Evolutionary conservation across 192 early-diverging fungal species (phyloP), one percentile per base, ranked within the genome.

Genomic region (Entomortierella lignicola): DNA sequence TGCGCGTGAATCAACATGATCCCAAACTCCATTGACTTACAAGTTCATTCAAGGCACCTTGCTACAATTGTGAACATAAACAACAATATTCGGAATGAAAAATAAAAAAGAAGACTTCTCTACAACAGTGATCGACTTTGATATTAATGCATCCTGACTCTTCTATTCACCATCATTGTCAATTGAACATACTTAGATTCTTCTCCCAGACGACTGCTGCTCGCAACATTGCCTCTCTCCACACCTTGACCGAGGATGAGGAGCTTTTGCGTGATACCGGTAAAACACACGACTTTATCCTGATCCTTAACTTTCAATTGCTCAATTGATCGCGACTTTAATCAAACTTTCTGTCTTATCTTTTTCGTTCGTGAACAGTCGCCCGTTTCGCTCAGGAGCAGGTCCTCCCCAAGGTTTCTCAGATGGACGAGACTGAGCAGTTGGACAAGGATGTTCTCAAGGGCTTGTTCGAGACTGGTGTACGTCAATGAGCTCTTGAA

Each of bases 371-470:
- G 0, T n/a, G 39, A 58, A 42, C 63, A 94, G 95, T 94, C 15
- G 67, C 90, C 37, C 91, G 92, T 34, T 99, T 97, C 62, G 93
- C 98, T 34, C 87, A 88, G 59, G 92, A 96, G 25, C 83, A 87
- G 25, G 87, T 99, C 67, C 86, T 89, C 74, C 97, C 97, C 67
- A 92, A 92, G 72, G 95, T 97, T 11, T 56, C 74, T 11, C 81
- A 93, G 62, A 98, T 98, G 97, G 98, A 99, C 82, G 96, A 97
- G 82, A 83, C 75, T 4, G 97, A 99, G 82, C 63, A 84, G 66
- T 73, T 97, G 66, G 95, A 97, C 81, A 85, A 91, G 41, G 55
- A 80, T 29, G 85, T 99, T 44, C 77, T 98, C 60, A 85, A 93
- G 64, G 94, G 92, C 8, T 83, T 97, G 41, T 98, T 98, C 63